Evolutionary conservation across 352 stramenopile species (phyloP), one percentile per base, ranked within the genome.

Genomic region (Phytopythium chamaehyphon): DNA sequence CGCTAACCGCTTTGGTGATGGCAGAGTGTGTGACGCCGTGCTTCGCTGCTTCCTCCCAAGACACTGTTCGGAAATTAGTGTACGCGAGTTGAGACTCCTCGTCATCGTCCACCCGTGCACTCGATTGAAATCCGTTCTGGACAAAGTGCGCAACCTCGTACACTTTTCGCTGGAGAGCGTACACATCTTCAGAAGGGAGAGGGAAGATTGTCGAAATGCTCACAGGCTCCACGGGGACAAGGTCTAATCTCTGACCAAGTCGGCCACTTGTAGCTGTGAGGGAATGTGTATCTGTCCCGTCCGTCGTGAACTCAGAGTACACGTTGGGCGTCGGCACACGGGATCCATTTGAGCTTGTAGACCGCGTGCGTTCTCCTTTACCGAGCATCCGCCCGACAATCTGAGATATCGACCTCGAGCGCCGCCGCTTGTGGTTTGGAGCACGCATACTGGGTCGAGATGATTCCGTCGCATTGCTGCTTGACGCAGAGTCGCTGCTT

Each of bases 171-270:
- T 91, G 80, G n/a, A 83, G 53, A 2, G 73, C 77, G 22, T 86
- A 88, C 2, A 84, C 69, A 40, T 91, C 80, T 47, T 86, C 76
- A 1, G 75, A 85, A 16, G 80, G 80, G 18, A 91, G 35, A n/a
- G 80, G 81, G 49, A 91, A 91, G 7, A 91, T 72, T 0, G 79
- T 87, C 6, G 77, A 83, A 44, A 91, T 87, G 22, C 70, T 81
- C 18, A 76, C 57, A 6, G 81, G 77, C 5, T 88, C 74, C 16
- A 90, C 66, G 0, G 76, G 73, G 0, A 76, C 57, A 21, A 89
- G 39, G 16, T 87, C 78, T 18, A 72, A 39, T 16, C 55, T 64
- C 55, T 55, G 61, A 16, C 54, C 59, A 10, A 78, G 62, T 21
- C 63, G 62, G n/a, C 72, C 65, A 26, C 58, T 61, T 9, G 54